Evolutionary conservation across 768 basidiomycete genomes (phyloP), one percentile per base, ranked within the genome.

Genomic region (Boletus insuetus): DNA sequence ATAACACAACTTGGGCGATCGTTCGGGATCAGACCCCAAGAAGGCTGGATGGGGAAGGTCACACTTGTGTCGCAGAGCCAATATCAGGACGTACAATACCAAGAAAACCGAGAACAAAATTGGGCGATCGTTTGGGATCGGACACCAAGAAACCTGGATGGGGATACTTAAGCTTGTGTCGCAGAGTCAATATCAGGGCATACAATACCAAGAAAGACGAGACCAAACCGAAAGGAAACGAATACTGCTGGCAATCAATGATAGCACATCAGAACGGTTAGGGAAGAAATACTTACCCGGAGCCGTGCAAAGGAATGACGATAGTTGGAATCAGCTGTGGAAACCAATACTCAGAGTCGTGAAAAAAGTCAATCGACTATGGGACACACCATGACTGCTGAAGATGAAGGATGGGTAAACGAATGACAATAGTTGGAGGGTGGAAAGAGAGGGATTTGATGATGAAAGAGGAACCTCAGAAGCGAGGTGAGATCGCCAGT

Each of bases 371-470:
- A n/a, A 29, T 35, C 5, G 16, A 54, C 13, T 24, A 8, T 5
- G 12, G 11, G 45, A 39, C 54, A 31, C 20, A 61, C 59, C 55
- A 31, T 53, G 6, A n/a, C 26, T 44, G 38, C 46, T 29, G 24
- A 49, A 11, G 8, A 26, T 20, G 17, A 20, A 31, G 17, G 6
- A 7, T 17, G 11, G 4, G 5, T 52, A 56, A 63, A 64, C 1
- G 62, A 64, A 35, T 60, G 62, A 57, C 53, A 42, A 55, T 55
- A 64, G 53, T 58, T 64, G 58, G 53, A 44, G 50, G 10, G 26
- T 13, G 26, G 16, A 13, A 20, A 37, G 9, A n/a, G 10, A 8
- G 3, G 29, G n/a, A 19, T 6, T 20, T 29, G 20, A 24, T 9
- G 62, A 6, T 10, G 19, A 43, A 8, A 38, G 13, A 6, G 12